A percentile compares a stretch with the other conserved stretches of the same genome.
phyloP scores from a whole-genome alignment of 371 early-diverging fungal genomes.

The Mucor plumbeus region DNA sequence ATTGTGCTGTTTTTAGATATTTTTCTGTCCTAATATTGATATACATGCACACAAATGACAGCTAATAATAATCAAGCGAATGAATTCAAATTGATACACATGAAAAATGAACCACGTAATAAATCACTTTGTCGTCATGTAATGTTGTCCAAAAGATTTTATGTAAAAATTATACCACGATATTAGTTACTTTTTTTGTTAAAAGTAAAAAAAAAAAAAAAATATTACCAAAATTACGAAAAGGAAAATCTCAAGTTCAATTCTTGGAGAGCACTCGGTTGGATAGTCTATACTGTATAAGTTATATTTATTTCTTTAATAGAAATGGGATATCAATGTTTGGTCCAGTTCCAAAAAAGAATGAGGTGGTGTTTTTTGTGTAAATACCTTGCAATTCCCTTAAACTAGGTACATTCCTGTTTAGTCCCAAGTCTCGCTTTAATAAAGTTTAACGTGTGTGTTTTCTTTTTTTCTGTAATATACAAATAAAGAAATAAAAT shows the following conservation, averaged over 20 bases:
- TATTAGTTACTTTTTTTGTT: not conserved
- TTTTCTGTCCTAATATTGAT: not conserved
- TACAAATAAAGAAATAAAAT: not conserved
- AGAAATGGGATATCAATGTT: not conserved
- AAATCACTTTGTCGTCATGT: not conserved
- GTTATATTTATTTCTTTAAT: not conserved
- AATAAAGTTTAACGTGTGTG: not conserved
- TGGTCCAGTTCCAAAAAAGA: not conserved
- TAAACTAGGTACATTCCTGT: not conserved
- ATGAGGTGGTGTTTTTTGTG: not conserved
- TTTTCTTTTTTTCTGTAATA: not conserved
- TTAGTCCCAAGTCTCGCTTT: too few relatives aligned
- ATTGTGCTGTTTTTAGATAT: constrained; percentile 1
- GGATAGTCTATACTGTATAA: too few relatives aligned
- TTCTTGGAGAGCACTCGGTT: too few relatives aligned
- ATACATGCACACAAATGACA: not conserved
- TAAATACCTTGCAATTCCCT: too few relatives aligned
- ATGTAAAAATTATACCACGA: not conserved
- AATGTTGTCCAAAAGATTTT: not conserved
- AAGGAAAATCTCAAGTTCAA: too few relatives aligned
- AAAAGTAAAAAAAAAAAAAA: too few relatives aligned
- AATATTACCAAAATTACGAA: too few relatives aligned
- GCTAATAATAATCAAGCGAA: not conserved
- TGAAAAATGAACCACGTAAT: not conserved
- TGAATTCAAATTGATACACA: not conserved